Percentiles rank a stretch among this genome's conserved stretches.
phyloP scores from a whole-genome alignment of 164 flowering plant genomes.

The Sextonia rubra region DNA sequence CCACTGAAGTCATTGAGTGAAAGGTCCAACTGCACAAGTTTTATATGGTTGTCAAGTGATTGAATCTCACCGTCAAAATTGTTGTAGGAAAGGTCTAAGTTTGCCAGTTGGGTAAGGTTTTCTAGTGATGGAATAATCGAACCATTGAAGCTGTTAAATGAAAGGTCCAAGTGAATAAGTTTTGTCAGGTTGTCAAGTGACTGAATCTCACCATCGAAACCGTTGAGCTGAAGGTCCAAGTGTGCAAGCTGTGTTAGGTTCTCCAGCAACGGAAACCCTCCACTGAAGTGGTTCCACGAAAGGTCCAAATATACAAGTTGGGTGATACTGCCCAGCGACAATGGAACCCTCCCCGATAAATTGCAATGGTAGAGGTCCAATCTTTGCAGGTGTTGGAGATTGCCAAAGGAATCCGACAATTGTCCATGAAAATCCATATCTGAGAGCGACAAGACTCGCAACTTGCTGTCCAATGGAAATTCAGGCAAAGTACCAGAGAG shows the following conservation, averaged over 20 bases:
- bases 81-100: slow-evolving; percentile 25
- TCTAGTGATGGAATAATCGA: slow-evolving; percentile 26
- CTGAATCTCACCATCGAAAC: slow-evolving; percentile 32
- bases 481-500: slow-evolving; percentile 18
- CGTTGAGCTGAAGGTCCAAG: slow-evolving; percentile 38
- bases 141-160: slow-evolving; percentile 33
- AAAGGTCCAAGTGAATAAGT: slow-evolving; percentile 18
- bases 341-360: background rate
- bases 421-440: slow-evolving; percentile 16
- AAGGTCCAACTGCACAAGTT: slow-evolving; percentile 17
- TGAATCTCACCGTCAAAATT: slow-evolving; percentile 32
- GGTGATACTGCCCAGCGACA: slow-evolving; percentile 18
- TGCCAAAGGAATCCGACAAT: slow-evolving; percentile 7
- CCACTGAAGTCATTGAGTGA: slow-evolving; percentile 32
- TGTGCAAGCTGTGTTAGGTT: slow-evolving; percentile 23
- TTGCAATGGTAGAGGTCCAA: slow-evolving; percentile 12
- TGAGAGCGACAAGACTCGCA: slow-evolving; percentile 19
- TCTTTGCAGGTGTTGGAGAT: slow-evolving; percentile 1
- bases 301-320: slow-evolving; percentile 26
- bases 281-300: slow-evolving; percentile 15
- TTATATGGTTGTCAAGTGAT: slow-evolving; percentile 11
- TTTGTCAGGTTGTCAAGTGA: slow-evolving; percentile 12
- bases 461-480: slow-evolving; percentile 21
- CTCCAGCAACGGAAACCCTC: slow-evolving; percentile 18
- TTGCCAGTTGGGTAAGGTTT: slow-evolving; percentile 20